These are phyloP conservation scores for Cicer cuneatum DNA, from an alignment of 306 rosid genomes.

Conservation along the genomic window DNA sequence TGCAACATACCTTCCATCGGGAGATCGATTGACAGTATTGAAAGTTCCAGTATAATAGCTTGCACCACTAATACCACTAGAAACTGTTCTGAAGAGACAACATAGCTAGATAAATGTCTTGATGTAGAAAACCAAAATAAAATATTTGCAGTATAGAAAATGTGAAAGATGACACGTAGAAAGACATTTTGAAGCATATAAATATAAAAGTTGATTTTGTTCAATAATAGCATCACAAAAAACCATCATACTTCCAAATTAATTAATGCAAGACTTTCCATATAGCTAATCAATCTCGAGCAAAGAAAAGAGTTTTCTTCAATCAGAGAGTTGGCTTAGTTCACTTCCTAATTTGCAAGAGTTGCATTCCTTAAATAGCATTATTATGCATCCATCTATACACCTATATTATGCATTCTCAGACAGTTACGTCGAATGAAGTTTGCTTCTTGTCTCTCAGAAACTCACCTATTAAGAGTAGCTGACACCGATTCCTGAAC, in stretches of 20 bases:
- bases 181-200: conserved; percentile 20
- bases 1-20: conserved; percentile 92
- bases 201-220: neutral
- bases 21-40: conserved; percentile 90
- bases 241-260: neutral
- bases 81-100: conserved; percentile 91
- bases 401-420: conserved; percentile 14
- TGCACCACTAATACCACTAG: conserved; percentile 99
- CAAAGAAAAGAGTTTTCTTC: neutral
- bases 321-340: conserved; percentile 1
- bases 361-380: neutral
- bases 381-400: neutral
- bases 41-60: conserved; percentile 95
- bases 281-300: neutral
- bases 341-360: conserved; percentile 18
- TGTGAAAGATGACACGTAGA: neutral
- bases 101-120: conserved; percentile 50
- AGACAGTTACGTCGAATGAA: conserved; percentile 5
- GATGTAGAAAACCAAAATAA: conserved; percentile 22
- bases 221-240: neutral
- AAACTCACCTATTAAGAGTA: conserved; percentile 87
- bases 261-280: neutral
- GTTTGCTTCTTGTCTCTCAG: conserved; percentile 27
- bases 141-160: conserved; percentile 10
- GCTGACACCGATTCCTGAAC: conserved; percentile 98